Percentiles rank a stretch among this genome's conserved stretches.
phyloP scores from a whole-genome alignment of 2,329 filamentous ascomycete species.

The Colletotrichum lentis region DNA sequence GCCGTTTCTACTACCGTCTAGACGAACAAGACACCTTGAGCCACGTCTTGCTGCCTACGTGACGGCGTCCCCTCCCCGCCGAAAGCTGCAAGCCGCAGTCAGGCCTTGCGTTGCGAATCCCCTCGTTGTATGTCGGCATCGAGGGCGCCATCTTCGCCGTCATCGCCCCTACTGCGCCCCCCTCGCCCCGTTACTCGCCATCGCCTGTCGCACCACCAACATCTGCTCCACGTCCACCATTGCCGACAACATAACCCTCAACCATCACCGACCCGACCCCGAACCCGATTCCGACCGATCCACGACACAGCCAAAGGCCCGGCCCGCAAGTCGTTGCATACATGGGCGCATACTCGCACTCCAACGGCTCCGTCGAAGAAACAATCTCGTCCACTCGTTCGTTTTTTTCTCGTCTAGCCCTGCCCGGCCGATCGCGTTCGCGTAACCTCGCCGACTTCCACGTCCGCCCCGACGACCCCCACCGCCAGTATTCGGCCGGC shows the following conservation, averaged over 20 bases:
- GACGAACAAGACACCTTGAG: conserved; percentile 10
- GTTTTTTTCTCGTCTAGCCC: conserved; percentile 62
- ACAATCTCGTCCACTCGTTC: conserved; percentile 51
- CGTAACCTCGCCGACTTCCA: conserved; percentile 81
- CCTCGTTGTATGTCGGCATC: conserved; percentile 34
- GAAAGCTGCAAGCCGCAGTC: conserved; percentile 30
- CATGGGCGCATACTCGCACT: conserved; percentile 55
- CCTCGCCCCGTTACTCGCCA: conserved; percentile 40
- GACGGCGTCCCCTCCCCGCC: not conserved
- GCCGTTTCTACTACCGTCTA: conserved; percentile 3
- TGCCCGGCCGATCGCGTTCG: conserved; percentile 59
- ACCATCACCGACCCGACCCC: conserved; percentile 42
- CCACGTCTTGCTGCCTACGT: not conserved
- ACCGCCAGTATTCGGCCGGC: conserved; percentile 78
- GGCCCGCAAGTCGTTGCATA: conserved; percentile 47
- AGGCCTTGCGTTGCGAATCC: conserved; percentile 31
- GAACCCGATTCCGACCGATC: conserved; percentile 17
- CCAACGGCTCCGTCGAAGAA: conserved; percentile 52
- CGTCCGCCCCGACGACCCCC: conserved; percentile 78
- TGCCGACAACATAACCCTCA: conserved; percentile 16
- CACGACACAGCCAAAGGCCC: conserved; percentile 36
- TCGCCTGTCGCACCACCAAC: conserved; percentile 20
- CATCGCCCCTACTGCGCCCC: conserved; percentile 35
- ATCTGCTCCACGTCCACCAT: conserved; percentile 40
- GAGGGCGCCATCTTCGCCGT: conserved; percentile 31